Base-by-base conservation (phyloP, 2,329 filamentous ascomycete species). In the Fusarium virguliforme region DNA sequence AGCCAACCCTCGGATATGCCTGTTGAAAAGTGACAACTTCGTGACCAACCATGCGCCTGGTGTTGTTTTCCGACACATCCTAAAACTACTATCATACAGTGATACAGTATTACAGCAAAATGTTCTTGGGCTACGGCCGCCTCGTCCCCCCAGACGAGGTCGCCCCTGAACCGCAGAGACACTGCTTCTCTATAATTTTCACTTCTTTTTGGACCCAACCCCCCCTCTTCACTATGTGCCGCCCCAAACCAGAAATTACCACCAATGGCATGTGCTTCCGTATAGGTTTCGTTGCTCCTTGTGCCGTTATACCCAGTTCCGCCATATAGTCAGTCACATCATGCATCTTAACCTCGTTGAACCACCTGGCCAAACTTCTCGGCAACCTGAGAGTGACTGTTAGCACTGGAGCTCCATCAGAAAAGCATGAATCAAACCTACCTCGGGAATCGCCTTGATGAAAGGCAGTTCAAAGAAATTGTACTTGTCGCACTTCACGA, bases 391-490 rank as follows among this genome's bases (percentile, higher is more conserved):
- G 9, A n/a, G 8, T 24, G 10, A 35, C 28, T 30, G 56, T 74
- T 70, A 76, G 62, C 41, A 46, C 34, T 13, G 12, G 3, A 34
- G 6, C n/a, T 13, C n/a, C 6, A 40, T 18, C 12, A 24, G 8
- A 13, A 9, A 24, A 8, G n/a, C 5, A 10, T 4, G 9, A 1
- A 4, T 53, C 15, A 28, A 35, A 50, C 83, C 80, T 85, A 97
- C 94, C 86, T 98, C 94, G 72, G 94, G 94, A 74, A 92, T 90
- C 72, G 91, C 89, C 85, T 97, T 97, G 82, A 98, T 93, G 76
- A 97, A 98, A 28, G 94, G 93, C 73, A 97, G 86, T 56, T 96
- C 93, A 85, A 97, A 98, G 85, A 99, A 97, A 77, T 90, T 90
- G 81, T 95, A 97, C 78, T 91, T 93, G 60, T 93, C 91, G 79